Evolutionary conservation across 2,329 filamentous ascomycete species (phyloP).

Genomic region (Penicillium italicum): DNA sequence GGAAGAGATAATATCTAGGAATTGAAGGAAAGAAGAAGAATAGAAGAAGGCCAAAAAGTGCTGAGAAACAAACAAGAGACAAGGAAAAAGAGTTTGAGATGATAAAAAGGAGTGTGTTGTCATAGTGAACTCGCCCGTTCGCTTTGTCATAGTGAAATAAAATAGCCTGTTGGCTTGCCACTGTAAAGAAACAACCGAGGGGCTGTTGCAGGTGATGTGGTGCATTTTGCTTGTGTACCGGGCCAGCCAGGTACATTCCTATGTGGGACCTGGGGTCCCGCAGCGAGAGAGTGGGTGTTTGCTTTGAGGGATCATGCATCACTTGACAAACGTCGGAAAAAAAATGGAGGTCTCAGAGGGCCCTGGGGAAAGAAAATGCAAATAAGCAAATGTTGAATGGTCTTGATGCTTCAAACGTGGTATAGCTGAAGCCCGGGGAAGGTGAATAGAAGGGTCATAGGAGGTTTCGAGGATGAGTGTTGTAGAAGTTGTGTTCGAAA

Average conservation of each 20-base stretch:
- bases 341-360: background rate
- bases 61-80: background rate
- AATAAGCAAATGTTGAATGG: slow-evolving; percentile 14
- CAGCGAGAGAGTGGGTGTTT: background rate
- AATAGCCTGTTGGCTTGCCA: background rate
- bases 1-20: slow-evolving; percentile 14
- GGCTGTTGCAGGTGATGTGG: background rate
- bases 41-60: slow-evolving; percentile 6
- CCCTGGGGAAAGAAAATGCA: background rate
- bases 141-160: no score
- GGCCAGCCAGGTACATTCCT: slow-evolving; percentile 19
- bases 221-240: slow-evolving; percentile 10
- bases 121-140: background rate
- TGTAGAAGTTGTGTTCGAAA: slow-evolving; percentile 15
- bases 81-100: background rate
- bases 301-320: background rate
- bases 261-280: background rate
- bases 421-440: slow-evolving; percentile 2
- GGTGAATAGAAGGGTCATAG: background rate
- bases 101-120: slow-evolving; percentile 3
- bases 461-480: slow-evolving; percentile 42
- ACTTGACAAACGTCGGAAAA: background rate
- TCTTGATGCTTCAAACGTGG: slow-evolving; percentile 23
- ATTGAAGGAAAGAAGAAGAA: slow-evolving; percentile 8
- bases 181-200: background rate